Base-by-base conservation (phyloP, 2,329 filamentous ascomycete genomes). In the Camillea tinctor region DNA sequence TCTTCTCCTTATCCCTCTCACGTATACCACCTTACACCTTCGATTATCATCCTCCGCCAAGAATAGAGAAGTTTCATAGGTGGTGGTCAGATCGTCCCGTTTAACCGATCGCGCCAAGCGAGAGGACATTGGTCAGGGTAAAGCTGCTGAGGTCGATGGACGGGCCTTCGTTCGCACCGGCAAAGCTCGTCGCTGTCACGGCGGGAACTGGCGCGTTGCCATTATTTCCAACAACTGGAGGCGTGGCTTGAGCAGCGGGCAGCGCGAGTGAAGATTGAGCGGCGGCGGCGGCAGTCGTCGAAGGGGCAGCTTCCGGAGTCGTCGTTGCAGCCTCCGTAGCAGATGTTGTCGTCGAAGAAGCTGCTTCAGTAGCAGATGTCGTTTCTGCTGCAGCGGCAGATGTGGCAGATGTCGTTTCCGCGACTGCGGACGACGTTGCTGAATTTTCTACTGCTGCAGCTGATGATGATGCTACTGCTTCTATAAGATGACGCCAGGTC, bases 91-190 rank as follows among this genome's bases (percentile, higher is more conserved):
- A 30, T n/a, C 2, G 36, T 44, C 36, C 15, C 15, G 19, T 50
- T 59, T 40, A 61, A 19, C 26, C 65, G 15, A 72, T 61, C 3
- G 56, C 54, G 1, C 71, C 71, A 13, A 73, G 68, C 23, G 68
- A 66, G 19, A 73, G 60, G 2, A 62, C 58, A 22, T 63, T 73
- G 54, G 57, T 68, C 20, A 73, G 60, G 52, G 66, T 54, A 17
- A 71, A 23, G 11, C 68, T 67, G 58, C 54, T 64, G 20, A 73
- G 61, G 24, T 71, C 54, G 52, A 73, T 68, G 15, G 69, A 58
- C 9, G 70, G 67, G 4, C 68, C 69, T 55, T 68, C 60, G 55
- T 70, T 71, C 1, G 61, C 69, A 40, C 69, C 71, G 9, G 59
- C 53, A 23, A 71, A 69, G 4, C 67, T 64, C 21, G 66, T 68